phyloP scores from a whole-genome alignment of 106 monocot genomes.

The Posidonia australis region DNA sequence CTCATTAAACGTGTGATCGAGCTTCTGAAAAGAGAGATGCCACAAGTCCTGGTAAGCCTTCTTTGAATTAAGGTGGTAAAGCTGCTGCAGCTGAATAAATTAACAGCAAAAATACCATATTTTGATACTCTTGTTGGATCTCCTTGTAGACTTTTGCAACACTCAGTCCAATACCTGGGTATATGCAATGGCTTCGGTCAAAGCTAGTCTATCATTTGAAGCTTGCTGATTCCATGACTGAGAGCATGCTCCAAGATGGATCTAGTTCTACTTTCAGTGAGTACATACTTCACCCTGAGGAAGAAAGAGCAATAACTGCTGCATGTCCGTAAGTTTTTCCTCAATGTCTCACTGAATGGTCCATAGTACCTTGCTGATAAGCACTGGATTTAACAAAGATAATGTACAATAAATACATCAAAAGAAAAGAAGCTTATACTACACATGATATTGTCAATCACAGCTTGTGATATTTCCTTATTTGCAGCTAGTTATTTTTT shows the following conservation, averaged over 20 bases:
- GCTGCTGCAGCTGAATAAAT: background rate
- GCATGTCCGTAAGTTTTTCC: conserved; percentile 34
- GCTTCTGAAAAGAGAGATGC: conserved; percentile 64
- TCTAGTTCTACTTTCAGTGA: conserved; percentile 46
- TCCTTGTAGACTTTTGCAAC: conserved; percentile 60
- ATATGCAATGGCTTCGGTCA: conserved; percentile 66
- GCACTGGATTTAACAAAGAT: too few relatives aligned
- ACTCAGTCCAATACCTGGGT: conserved; percentile 83
- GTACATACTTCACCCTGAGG: conserved; percentile 49
- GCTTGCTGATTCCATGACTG: conserved; percentile 20
- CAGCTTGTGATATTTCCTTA: too few relatives aligned
- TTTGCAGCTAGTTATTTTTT: too few relatives aligned
- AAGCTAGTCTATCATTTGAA: conserved; percentile 58
- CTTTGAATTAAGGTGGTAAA: background rate
- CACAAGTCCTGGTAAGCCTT: conserved; percentile 36
- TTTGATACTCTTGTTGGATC: background rate
- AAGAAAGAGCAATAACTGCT: conserved; percentile 47
- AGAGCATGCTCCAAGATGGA: conserved; percentile 11
- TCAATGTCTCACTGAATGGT: background rate
- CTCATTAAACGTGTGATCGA: conserved; percentile 75
- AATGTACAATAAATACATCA: too few relatives aligned
- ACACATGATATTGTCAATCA: too few relatives aligned
- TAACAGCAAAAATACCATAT: background rate
- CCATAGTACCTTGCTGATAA: too few relatives aligned
- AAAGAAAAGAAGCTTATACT: too few relatives aligned